Evolutionary conservation across 176 grass and related monocot genomes (phyloP), one percentile per base, ranked within the genome.

Genomic region (Rhipidocladum racemiflorum): DNA sequence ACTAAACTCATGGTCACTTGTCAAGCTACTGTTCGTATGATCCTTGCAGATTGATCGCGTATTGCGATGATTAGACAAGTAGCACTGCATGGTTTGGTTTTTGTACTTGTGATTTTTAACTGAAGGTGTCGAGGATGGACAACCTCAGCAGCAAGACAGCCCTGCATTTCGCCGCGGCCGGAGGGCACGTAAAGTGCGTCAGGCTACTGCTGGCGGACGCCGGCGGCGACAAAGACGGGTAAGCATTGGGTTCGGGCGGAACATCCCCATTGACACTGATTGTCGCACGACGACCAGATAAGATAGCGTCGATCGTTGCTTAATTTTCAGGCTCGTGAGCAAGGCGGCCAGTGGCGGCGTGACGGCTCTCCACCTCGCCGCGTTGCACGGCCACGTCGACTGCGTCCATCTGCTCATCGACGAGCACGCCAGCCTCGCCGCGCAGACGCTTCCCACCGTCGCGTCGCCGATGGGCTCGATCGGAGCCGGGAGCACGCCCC

Each of bases 401-500:
- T 95, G 89, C 55, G 90, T 95, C 56, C 92, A 94, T 90, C 88
- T 98, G 29, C 90, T 98, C 38, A 40, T 95, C 30, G 96, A 98
- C 81, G 67, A 95, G 59, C 85, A 76, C 44, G 89, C 92, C 32
- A 80, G 62, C 63, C 76, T 89, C 48, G 73, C 71, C 23, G 84
- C 90, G 25, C 21, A 60, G 72, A 84, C 89, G 59, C 76, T 90
- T 20, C 88, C 78, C 60, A 67, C 76, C 51, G 82, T 51, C 23
- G 82, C 87, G 24, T 61, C 95, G 30, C 78, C 95, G 10, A 86
- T 81, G 78, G 79, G 78, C 1, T 75, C 95, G 81, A 93, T 93
- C 79, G 95, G 95, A 67, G 82, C 88, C 60, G 88, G 92, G 42
- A 95, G 95, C 84, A 93, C 92, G 53, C 84, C 95, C 40, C 84